A percentile compares a stretch with the other conserved stretches of the same genome.
Evolutionary conservation across 306 rosid species (phyloP).

Genomic region (Cucumis sativus): Cucumber_9930_V3 NC_026659.2:31676501-31677000

Average conservation of each 20-base stretch:
- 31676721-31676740: constrained; percentile 90
- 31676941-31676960: too few relatives aligned
- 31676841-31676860: too few relatives aligned
- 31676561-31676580: background rate
- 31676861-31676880: too few relatives aligned
- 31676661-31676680: constrained; percentile 96
- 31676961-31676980: constrained; percentile 45
- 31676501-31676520: constrained; percentile 66
- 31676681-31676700: constrained; percentile 61
- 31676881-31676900: too few relatives aligned
- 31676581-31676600: too few relatives aligned
- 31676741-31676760: constrained; percentile 53
- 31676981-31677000: constrained; percentile 43
- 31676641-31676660: constrained; percentile 76
- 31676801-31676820: too few relatives aligned
- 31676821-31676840: too few relatives aligned
- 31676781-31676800: background rate
- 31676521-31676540: constrained; percentile 56
- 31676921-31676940: too few relatives aligned
- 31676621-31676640: constrained; percentile 55
- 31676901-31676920: too few relatives aligned
- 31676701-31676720: constrained; percentile 40
- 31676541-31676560: constrained; percentile 74
- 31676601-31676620: too few relatives aligned
- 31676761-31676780: background rate